Evolutionary conservation across 139 green algal species (phyloP).

Genomic region (Coelastrella sp.): DNA sequence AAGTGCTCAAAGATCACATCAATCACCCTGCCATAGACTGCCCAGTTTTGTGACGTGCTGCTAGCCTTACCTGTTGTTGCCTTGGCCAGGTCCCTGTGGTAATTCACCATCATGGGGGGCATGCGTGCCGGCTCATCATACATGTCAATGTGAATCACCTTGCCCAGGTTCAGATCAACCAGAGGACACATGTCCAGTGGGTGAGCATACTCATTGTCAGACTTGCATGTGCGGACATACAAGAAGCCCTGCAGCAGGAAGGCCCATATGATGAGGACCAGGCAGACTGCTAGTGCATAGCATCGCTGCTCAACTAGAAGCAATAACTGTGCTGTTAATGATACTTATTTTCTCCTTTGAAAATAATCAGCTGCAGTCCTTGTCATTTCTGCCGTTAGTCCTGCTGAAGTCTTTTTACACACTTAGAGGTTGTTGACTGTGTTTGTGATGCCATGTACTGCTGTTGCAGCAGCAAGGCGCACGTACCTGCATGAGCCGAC

Average conservation of each 20-base stretch:
- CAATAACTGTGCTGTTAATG: no score
- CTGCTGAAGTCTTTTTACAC: neutral
- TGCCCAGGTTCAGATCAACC: conserved; percentile 78
- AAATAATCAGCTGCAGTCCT: neutral
- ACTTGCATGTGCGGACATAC: conserved; percentile 67
- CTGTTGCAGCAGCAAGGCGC: neutral
- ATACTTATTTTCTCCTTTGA: no score
- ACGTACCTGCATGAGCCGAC: conserved; percentile 48
- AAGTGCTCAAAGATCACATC: no score
- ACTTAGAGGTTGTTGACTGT: no score
- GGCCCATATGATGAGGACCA: neutral
- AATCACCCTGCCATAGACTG: no score
- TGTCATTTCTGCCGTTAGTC: neutral
- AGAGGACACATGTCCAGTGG: conserved; percentile 81
- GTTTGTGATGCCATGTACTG: neutral
- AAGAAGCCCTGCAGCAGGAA: conserved; percentile 76
- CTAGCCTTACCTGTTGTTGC: conserved; percentile 17
- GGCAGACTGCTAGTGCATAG: no score
- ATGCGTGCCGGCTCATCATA: conserved; percentile 53
- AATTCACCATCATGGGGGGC: conserved; percentile 71
- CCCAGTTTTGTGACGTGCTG: neutral
- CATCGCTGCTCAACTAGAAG: no score
- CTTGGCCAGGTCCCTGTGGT: conserved; percentile 63
- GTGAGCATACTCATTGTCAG: conserved; percentile 88
- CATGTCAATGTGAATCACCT: conserved; percentile 73